Percentiles rank a stretch among this genome's conserved stretches.
These are phyloP conservation scores for Collybiopsis luxurians DNA, from an alignment of 768 basidiomycete genomes.

Conservation along the genomic window DNA sequence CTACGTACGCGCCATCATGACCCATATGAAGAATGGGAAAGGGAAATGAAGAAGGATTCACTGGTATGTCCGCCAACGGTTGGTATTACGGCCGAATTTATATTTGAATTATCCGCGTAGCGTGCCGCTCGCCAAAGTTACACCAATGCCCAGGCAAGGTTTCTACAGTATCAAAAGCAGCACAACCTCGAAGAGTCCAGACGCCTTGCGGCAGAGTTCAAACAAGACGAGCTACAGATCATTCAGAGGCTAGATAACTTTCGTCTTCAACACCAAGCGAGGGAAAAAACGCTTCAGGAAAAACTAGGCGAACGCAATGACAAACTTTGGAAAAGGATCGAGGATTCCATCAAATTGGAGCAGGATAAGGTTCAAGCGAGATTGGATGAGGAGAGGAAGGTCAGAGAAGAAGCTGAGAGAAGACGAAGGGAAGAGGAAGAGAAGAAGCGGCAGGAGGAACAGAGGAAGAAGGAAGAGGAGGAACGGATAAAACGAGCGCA, in stretches of 20 bases:
- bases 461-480: slow-evolving; percentile 44
- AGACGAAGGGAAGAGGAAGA: slow-evolving; percentile 54
- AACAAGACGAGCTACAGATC: slow-evolving; percentile 52
- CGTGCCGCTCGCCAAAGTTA: slow-evolving; percentile 43
- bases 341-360: slow-evolving; percentile 14
- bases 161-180: slow-evolving; percentile 45
- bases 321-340: slow-evolving; percentile 6
- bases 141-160: slow-evolving; percentile 26
- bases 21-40: slow-evolving; percentile 59
- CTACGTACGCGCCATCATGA: slow-evolving; percentile 50
- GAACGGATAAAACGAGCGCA: slow-evolving; percentile 40
- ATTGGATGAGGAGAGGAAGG: slow-evolving; percentile 44
- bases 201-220: slow-evolving; percentile 37
- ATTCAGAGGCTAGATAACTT: slow-evolving; percentile 36
- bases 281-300: slow-evolving; percentile 3
- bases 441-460: slow-evolving; percentile 45
- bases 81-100: background rate
- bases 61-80: slow-evolving; percentile 35
- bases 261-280: slow-evolving; percentile 5
- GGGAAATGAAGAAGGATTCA: slow-evolving; percentile 47
- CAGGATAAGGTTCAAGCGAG: slow-evolving; percentile 35
- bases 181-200: slow-evolving; percentile 30
- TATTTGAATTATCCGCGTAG: slow-evolving; percentile 24
- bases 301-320: slow-evolving; percentile 5
- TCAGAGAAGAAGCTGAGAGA: slow-evolving; percentile 49